Evolutionary conservation across 73 alveolate genomes (phyloP).

Genomic region (Diophrys appendiculata): DNA sequence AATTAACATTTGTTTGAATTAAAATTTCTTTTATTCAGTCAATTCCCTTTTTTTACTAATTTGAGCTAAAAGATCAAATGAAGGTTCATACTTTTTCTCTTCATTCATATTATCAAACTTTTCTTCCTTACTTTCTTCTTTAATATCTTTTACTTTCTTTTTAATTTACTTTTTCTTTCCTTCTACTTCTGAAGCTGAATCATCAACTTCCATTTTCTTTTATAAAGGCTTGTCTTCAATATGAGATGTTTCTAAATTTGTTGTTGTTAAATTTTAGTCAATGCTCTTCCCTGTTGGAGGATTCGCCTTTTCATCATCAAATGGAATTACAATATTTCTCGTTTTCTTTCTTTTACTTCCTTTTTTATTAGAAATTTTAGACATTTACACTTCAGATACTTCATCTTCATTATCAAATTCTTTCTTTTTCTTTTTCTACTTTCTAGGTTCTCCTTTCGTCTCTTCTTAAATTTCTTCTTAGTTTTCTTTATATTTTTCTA

Average conservation of each 20-base stretch:
- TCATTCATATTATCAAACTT: not conserved
- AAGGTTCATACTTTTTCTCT: constrained; percentile 6
- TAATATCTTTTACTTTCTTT: not conserved
- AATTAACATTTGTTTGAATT: constrained; percentile 1
- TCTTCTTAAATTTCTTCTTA: not conserved
- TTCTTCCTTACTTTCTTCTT: not conserved
- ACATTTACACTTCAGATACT: not conserved
- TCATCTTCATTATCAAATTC: not conserved
- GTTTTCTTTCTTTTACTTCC: no score
- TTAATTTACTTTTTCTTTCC: not conserved
- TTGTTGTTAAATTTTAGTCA: no score
- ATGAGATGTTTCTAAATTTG: no score
- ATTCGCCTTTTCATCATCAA: no score
- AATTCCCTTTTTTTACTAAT: no score
- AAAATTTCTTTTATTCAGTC: constrained; percentile 1
- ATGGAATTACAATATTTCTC: no score
- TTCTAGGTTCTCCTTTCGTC: not conserved
- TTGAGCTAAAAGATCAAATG: no score
- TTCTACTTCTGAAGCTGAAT: not conserved
- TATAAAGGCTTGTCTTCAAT: no score
- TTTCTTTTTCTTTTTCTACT: not conserved
- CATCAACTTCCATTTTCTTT: not conserved
- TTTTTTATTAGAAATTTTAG: not conserved
- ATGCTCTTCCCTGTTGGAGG: no score
- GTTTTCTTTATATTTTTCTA: not conserved